Base-by-base conservation (phyloP, 106 monocot species). In the Acanthochlamys bracteata region DNA sequence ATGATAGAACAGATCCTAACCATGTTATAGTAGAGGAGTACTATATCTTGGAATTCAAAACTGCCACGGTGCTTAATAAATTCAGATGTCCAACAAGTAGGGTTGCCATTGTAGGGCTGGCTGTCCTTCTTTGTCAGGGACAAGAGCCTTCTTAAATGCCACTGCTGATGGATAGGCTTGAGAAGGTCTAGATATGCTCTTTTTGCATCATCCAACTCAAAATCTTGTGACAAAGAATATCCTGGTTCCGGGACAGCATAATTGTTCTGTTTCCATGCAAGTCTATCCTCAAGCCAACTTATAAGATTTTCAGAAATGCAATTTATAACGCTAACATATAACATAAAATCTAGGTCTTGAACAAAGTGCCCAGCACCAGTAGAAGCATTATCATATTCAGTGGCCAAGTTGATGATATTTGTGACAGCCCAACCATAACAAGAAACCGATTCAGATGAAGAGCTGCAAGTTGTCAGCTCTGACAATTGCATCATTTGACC, bases 141-240 rank as follows among this genome's bases (percentile, higher is more conserved):
- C 52, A 82, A 25, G 86, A 94, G 89, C 45, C 71, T 71, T 55
- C 83, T 83, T 45, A 94, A 73, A 74, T 86, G 81, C 86, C 86
- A 94, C 53, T 89, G 94, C 73, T 94, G 94, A 75, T 90, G 69
- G 46, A 86, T 75, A 68, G 86, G 79, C 63, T 77, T 84, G 33
- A 94, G 71, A 64, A 84, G 79, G 52, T 84, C 76, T 39, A 80
- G 55, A 65, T 75, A 80, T 51, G 75, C 66, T 40, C 66, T 68
- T 55, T 64, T 68, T 42, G 59, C 20, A 15, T 63, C 70, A 1
- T 65, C 45, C 22, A 64, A 70, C 61, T 73, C 49, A 10, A 7
- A 42, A 46, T 39, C 46, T 53, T 43, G 27, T 11, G 39, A 69
- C 25, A 63, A 68, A 61, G 59, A 53, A 53, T 70, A 74, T 33